Evolutionary conservation across 371 early-diverging fungal species (phyloP), one percentile per base, ranked within the genome.

Genomic region (Mortierella sp.): DNA sequence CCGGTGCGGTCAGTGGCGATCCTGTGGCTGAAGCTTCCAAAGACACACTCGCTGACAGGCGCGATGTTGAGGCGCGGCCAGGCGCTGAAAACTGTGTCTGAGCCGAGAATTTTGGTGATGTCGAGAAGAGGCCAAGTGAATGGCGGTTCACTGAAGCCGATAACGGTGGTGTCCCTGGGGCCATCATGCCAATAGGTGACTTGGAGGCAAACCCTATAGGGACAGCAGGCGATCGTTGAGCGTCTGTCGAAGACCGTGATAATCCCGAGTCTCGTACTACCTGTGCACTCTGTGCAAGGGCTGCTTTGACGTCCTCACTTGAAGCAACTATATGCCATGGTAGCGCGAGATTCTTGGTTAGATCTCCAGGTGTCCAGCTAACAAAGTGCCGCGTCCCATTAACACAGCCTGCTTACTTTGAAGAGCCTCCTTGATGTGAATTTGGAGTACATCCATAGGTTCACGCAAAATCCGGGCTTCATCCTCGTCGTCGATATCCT

Each of bases 401-500:
- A 21, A 30, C 49, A 48, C 24, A 11, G 26, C 24, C 26, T 23
- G 5, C 42, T 53, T 75, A 75, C 75, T 42, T 50, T 67, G 54
- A 12, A 75, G 60, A 2, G 51, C 69, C 3, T 68, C 54, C 24
- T 42, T 57, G 26, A 75, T 48, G 32, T 55, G 52, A 21, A 57
- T 26, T 39, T 75, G 75, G 14, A 75, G 69, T 4, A 30, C 44
- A 46, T 68, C 69, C 68, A 68, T 68, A 17, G 54, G 39, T 19
- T 56, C 64, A 3, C 64, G 60, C 51, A 75, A 26, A 34, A 68
- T 75, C 42, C 64, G 47, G 7, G 69, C 50, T 24, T 68, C 69
- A 23, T 75, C 69, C n/a, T 63, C 69, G 27, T 75, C 75, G 30
- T 75, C 69, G 44, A 68, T 68, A 23, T 68, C 69, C 32, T 75